Evolutionary conservation across 140 eudicot genomes (phyloP), one percentile per base, ranked within the genome.

Genomic region (Ambrosia hybrid): DNA sequence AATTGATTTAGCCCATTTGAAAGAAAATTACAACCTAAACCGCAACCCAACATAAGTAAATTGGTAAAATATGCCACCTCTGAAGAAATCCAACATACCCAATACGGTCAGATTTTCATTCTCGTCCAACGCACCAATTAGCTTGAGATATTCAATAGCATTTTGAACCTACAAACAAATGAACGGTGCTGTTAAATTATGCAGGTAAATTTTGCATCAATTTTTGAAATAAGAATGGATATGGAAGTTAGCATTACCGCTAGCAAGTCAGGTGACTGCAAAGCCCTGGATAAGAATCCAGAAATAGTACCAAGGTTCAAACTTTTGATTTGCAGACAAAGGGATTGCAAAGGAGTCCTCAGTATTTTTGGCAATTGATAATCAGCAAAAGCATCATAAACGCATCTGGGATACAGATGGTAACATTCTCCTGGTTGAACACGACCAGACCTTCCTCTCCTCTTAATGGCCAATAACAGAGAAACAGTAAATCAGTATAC

Each of bases 401-500:
- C 95, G 70, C 95, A 87, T 88, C 71, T 85, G 67, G 97, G 97
- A 64, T 87, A 91, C 46, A 91, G 87, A 85, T 91, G 97, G 76
- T 82, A 88, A 73, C 97, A 91, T 83, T 85, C 92, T 70, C 97
- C 97, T 53, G 97, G 85, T 74, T 88, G 97, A 78, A 91, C 97
- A 73, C 97, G 97, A 10, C 97, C 97, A 64, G 95, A 95, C 75
- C 97, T 87, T 80, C 97, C 97, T 86, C 92, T 85, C 81, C 97
- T 86, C 97, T 91, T 33, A 62, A 61, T 51, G 55, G 70, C 48
- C 39, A 76, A 52, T 6, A 51, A 16, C 39, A 65, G 14, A 68
- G 37, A 36, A 63, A 34, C 49, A 30, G 6, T 51, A 68, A 3
- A 13, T 1, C 73, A 59, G 46, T 46, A 71, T 33, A 12, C 6